phyloP scores from a whole-genome alignment of 2,329 filamentous ascomycete genomes.

The Lachnellula suecica region DNA sequence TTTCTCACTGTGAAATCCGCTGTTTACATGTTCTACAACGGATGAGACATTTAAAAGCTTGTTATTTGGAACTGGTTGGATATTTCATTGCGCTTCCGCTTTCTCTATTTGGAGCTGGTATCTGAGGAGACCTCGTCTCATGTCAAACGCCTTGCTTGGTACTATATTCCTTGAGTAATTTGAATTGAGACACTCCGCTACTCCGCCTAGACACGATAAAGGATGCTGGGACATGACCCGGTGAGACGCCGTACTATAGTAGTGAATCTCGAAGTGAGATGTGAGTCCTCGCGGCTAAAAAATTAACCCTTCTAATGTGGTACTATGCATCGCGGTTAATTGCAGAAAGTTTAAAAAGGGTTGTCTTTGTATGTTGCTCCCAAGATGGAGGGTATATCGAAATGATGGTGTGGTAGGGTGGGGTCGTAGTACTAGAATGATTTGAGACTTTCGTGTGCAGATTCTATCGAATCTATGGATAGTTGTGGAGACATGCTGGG shows the following conservation, averaged over 20 bases:
- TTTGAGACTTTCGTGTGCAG: constrained; percentile 6
- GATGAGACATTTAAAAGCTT: not conserved
- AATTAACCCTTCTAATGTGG: not conserved
- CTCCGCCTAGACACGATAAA: not conserved
- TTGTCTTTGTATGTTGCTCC: not conserved
- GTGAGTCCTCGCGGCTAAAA: not conserved
- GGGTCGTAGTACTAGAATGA: constrained; percentile 6
- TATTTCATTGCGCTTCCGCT: not conserved
- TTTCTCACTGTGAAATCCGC: not conserved
- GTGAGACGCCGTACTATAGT: not conserved
- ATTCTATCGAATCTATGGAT: constrained; percentile 15
- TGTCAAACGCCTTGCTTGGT: not conserved
- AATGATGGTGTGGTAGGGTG: constrained; percentile 8
- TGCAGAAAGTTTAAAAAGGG: not conserved
- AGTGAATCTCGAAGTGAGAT: not conserved
- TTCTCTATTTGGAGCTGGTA: not conserved
- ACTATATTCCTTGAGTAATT: not conserved
- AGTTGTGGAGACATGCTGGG: constrained; percentile 15
- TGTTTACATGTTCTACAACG: too few relatives aligned
- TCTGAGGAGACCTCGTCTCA: not conserved
- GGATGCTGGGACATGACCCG: not conserved
- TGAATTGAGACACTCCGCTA: not conserved
- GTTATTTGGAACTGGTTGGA: not conserved
- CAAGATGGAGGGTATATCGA: constrained; percentile 7
- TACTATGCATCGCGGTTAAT: not conserved